Base-by-base conservation (phyloP, 2,329 filamentous ascomycete species). In the Botrytis fabae region DNA sequence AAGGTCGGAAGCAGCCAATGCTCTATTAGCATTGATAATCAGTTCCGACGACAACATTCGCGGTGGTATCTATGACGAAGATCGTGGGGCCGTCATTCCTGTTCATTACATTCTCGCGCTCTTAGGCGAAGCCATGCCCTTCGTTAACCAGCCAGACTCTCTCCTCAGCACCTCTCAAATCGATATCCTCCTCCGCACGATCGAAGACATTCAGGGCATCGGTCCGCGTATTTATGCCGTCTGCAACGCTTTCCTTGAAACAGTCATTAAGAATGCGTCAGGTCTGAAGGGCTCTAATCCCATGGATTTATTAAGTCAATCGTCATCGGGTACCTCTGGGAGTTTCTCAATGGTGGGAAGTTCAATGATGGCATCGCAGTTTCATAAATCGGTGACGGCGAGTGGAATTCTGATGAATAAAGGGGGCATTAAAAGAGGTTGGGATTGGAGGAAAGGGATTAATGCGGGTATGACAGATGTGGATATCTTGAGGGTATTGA, bases 31-130 rank as follows among this genome's bases (percentile, higher is more conserved):
- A n/a, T 91, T 97, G 73, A 92, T 98, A 77, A 89, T 91, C 71
- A 96, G 93, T 80, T 92, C 95, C 2, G 92, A 93, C 73, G 94
- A 97, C 81, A 95, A 93, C 80, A 97, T 98, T 78, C 92, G 93
- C 73, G 95, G 95, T 72, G 95, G 95, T 1, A 85, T 98, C 2
- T 97, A 94, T 81, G 95, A 98, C 80, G 90, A 91, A 38, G 88
- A 89, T 28, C 89, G 93, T 20, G 92, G 95, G 79, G 91, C 93
- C 0, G 93, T 97, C 10, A 92, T 98, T 28, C 93, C 93, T 78
- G 93, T 97, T 75, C 95, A 98, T 78, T 95, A 95, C 70, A 83
- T 98, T 35, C 85, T 98, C 14, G 90, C 92, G 4, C 85, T 98
- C 22, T 86, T 98, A 1, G 95, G 94, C 69, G 95, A 98, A 83